Evolutionary conservation across 2,329 filamentous ascomycete genomes (phyloP).

Genomic region (Aspergillus felis): DNA sequence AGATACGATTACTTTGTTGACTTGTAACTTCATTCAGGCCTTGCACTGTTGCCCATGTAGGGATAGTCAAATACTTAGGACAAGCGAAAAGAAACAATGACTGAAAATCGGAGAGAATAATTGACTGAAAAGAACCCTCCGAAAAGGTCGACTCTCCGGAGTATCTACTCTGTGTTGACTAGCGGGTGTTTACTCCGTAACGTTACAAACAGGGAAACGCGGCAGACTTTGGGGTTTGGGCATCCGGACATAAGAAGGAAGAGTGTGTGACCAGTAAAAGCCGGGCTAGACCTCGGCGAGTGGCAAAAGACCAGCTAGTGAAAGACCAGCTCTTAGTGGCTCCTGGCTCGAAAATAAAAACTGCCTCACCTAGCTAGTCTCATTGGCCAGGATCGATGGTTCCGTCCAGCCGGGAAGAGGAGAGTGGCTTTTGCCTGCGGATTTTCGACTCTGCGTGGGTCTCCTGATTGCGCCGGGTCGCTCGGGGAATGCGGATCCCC

Average conservation of each 20-base stretch:
- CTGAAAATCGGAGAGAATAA: not conserved
- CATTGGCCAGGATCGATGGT: conserved; percentile 4
- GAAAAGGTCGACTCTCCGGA: not conserved
- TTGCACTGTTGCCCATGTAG: not conserved
- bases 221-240: conserved; percentile 9
- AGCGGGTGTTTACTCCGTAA: not conserved
- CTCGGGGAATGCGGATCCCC: conserved; percentile 25
- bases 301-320: not conserved
- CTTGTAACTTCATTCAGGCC: not conserved
- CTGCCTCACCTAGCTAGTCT: no score
- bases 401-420: conserved; percentile 13
- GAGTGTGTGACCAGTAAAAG: conserved; percentile 4
- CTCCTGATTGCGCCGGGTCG: conserved; percentile 10
- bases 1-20: not conserved
- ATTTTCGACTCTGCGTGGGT: conserved; percentile 3
- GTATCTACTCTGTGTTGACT: not conserved
- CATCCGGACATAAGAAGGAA: conserved; percentile 11
- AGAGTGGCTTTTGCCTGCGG: not conserved
- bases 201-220: not conserved
- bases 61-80: not conserved
- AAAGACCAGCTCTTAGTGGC: conserved; percentile 3
- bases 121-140: not conserved
- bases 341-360: not conserved
- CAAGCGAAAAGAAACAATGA: not conserved
- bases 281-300: not conserved